Percentiles rank a stretch among this genome's conserved stretches.
Conservation (phyloP, 805 yeast genomes). For the Priceomyces haplophilus region DNA sequence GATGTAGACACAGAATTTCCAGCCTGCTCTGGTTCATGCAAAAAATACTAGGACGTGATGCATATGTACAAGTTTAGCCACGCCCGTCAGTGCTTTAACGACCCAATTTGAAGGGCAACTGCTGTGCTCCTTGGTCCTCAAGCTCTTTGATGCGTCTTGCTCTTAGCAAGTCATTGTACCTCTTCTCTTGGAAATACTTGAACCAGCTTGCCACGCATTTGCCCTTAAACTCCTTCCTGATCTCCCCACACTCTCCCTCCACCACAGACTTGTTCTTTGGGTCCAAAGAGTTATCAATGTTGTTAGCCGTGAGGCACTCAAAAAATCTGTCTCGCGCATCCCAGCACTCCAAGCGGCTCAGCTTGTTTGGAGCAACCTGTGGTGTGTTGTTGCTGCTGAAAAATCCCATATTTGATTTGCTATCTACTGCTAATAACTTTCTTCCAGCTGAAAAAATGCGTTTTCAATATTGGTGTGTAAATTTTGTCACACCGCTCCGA, state of each 20-base stretch:
- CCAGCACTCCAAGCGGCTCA: conserved; percentile 82
- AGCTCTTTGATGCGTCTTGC: conserved; percentile 66
- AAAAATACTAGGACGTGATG: background rate
- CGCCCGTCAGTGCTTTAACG: conserved; percentile 6
- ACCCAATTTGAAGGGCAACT: conserved; percentile 30
- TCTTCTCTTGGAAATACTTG: conserved; percentile 84
- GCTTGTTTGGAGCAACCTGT: conserved; percentile 53
- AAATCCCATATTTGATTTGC: conserved; percentile 44
- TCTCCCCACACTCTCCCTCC: conserved; percentile 52
- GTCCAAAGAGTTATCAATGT: conserved; percentile 69
- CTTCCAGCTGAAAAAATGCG: too few species aligned
- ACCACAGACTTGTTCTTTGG: conserved; percentile 46
- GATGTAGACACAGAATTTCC: background rate
- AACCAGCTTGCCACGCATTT: conserved; percentile 87
- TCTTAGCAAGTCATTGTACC: conserved; percentile 71
- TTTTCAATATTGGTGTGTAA: background rate
- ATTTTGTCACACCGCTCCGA: background rate
- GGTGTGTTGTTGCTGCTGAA: conserved; percentile 39
- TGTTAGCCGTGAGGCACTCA: conserved; percentile 65
- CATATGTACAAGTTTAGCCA: background rate
- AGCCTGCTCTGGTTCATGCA: background rate
- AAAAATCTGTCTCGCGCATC: conserved; percentile 78
- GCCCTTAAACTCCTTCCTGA: conserved; percentile 59
- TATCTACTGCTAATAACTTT: background rate
- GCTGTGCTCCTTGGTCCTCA: conserved; percentile 62